phyloP scores from a whole-genome alignment of 257 asterid genomes.

The Salvia miltiorrhiza region DNA sequence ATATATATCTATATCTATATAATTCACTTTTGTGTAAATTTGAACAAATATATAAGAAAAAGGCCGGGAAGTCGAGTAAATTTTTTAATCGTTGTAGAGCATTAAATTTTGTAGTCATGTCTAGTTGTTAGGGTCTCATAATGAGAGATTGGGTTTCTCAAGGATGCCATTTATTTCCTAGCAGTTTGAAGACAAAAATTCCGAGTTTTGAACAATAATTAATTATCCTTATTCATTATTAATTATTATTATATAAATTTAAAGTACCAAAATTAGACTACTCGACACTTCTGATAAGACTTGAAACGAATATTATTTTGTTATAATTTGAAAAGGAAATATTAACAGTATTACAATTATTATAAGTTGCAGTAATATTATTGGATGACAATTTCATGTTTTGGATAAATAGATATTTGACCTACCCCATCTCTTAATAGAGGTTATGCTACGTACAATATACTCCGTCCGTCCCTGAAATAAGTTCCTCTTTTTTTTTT shows the following conservation, averaged over 20 bases:
- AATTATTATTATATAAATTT: neutral
- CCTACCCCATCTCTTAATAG: too few species aligned
- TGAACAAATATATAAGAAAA: too few species aligned
- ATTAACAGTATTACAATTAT: neutral
- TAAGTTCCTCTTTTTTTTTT: too few species aligned
- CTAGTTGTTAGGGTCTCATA: conserved; percentile 35
- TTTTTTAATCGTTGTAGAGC: conserved; percentile 21
- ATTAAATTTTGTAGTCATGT: conserved; percentile 24
- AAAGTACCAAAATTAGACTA: neutral
- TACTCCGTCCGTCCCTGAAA: too few species aligned
- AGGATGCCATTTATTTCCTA: conserved; percentile 29
- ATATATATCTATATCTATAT: too few species aligned
- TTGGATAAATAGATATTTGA: too few species aligned
- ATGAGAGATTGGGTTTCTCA: conserved; percentile 34
- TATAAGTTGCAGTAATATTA: too few species aligned
- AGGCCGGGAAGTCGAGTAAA: neutral
- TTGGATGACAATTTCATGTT: too few species aligned
- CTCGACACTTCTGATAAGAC: neutral
- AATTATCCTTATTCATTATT: neutral
- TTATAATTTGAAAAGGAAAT: neutral
- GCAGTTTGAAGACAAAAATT: conserved; percentile 34
- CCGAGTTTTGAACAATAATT: conserved; percentile 10
- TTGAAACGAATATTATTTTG: neutral
- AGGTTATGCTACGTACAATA: too few species aligned
- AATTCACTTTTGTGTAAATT: too few species aligned